These are phyloP conservation scores for Aspergillus eucalypticola DNA, from an alignment of 2,329 filamentous ascomycete species.

Conservation along the genomic window DNA sequence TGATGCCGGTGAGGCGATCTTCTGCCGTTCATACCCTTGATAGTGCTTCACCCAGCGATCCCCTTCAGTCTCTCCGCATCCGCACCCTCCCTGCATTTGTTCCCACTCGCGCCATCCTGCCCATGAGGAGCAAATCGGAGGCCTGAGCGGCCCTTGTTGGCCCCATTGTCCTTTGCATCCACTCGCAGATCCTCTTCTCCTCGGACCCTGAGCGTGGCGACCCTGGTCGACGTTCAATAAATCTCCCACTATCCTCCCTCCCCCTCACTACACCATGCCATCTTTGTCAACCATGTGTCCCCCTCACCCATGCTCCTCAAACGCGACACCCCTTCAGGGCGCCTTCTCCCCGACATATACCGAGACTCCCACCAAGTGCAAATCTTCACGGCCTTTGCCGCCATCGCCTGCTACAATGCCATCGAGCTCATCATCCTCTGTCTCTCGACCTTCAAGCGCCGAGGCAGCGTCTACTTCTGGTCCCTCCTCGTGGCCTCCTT, in stretches of 20 bases:
- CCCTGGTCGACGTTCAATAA: background rate
- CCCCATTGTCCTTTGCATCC: too few relatives aligned
- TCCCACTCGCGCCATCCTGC: background rate
- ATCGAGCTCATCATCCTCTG: slow-evolving; percentile 46
- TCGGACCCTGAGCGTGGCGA: background rate
- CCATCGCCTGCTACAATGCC: slow-evolving; percentile 47
- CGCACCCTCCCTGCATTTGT: background rate
- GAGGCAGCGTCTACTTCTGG: slow-evolving; percentile 48
- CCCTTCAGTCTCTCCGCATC: background rate
- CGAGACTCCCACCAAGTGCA: background rate
- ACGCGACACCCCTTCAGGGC: background rate
- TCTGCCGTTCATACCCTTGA: background rate
- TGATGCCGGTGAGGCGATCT: too few relatives aligned
- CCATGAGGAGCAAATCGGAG: background rate
- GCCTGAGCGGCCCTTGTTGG: background rate
- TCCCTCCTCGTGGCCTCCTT: slow-evolving; percentile 38
- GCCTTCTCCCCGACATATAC: slow-evolving; percentile 2
- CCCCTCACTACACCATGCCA: background rate
- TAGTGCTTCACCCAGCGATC: background rate
- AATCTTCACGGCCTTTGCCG: slow-evolving; percentile 42
- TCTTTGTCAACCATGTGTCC: background rate
- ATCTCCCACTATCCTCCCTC: background rate
- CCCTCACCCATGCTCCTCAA: background rate
- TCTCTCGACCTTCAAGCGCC: slow-evolving; percentile 44
- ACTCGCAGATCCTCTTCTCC: background rate